Base-by-base conservation (phyloP, 768 basidiomycete genomes). In the Pilatotrama ljubarskyi region DNA sequence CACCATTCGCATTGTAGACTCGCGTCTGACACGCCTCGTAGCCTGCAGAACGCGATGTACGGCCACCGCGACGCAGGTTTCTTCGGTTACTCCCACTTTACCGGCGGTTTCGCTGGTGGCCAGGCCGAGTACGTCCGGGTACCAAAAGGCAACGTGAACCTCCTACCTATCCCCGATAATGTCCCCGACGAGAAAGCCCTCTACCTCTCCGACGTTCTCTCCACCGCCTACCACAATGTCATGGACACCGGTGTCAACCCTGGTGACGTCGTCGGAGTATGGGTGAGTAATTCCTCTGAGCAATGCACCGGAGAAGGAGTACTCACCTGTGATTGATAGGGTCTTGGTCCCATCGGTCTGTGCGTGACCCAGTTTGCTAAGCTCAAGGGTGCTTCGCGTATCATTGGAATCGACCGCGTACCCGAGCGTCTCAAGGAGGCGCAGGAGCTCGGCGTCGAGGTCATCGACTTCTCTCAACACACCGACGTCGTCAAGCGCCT, bases 111-210 rank as follows among this genome's bases (percentile, higher is more conserved):
- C 70, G 80, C 90, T 5, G 90, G 84, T 18, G 89, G 88, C 0
- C 90, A 91, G 68, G 85, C 89, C 0, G 89, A 91, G 70, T 90
- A 85, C 65, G 84, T 87, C 3, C 79, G 86, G 32, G 84, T 91
- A 1, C 89, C 87, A 0, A 81, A 82, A 66, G 91, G 85, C 38
- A 80, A 88, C 47, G 83, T 87, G 42, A 92, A 91, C 72, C 78
- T 87, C 36, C 77, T 91, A 25, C 84, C 84, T 25, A 80, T 92
- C 2, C 90, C 90, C 1, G 82, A 87, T 55, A 74, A 77, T 14
- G 75, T 93, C 8, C 65, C 84, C 3, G 83, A 91, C 71, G 87
- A 90, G 74, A 78, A 82, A 59, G 83, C 75, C 0, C 62, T 84
- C 1, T 84, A 79, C 66, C 76, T 86, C 5, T 84, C 81, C 9